A percentile compares a stretch with the other conserved stretches of the same genome.
phyloP scores from a whole-genome alignment of 2,329 filamentous ascomycete species.

The Lasiodiplodia sp. region DNA sequence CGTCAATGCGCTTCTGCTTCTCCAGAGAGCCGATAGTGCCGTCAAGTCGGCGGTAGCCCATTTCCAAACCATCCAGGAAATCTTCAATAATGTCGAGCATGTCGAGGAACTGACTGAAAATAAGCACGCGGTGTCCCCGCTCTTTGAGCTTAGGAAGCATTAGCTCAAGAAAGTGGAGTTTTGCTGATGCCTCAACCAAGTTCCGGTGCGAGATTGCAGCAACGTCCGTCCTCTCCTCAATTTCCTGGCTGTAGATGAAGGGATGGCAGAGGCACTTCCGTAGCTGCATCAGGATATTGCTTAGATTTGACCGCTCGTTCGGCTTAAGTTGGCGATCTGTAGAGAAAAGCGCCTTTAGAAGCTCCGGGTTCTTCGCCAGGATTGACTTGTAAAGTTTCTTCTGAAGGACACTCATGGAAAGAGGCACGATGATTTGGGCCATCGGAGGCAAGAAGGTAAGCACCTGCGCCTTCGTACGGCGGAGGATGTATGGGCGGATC shows the following conservation, averaged over 20 bases:
- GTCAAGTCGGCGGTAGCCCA: conserved; percentile 82
- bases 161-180: conserved; percentile 81
- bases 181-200: conserved; percentile 88
- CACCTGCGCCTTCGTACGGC: conserved; percentile 88
- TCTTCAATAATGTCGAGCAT: conserved; percentile 91
- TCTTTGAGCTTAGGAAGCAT: conserved; percentile 88
- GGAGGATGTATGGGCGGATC: conserved; percentile 75
- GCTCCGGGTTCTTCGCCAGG: conserved; percentile 84
- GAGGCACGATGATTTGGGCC: conserved; percentile 91
- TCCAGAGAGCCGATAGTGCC: conserved; percentile 81
- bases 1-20: conserved; percentile 94
- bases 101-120: conserved; percentile 94
- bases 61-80: conserved; percentile 78
- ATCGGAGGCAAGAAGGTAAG: conserved; percentile 91
- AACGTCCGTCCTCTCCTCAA: conserved; percentile 80
- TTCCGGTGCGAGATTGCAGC: conserved; percentile 73
- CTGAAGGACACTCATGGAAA: conserved; percentile 94
- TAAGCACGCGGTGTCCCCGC: conserved; percentile 85
- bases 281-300: conserved; percentile 94
- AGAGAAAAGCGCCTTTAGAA: conserved; percentile 86
- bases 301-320: conserved; percentile 79
- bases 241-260: conserved; percentile 88
- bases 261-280: conserved; percentile 95
- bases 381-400: conserved; percentile 96
- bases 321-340: conserved; percentile 65